Base-by-base conservation (phyloP, 306 rosid genomes). In the Amphicarpaea edgeworthii region DNA sequence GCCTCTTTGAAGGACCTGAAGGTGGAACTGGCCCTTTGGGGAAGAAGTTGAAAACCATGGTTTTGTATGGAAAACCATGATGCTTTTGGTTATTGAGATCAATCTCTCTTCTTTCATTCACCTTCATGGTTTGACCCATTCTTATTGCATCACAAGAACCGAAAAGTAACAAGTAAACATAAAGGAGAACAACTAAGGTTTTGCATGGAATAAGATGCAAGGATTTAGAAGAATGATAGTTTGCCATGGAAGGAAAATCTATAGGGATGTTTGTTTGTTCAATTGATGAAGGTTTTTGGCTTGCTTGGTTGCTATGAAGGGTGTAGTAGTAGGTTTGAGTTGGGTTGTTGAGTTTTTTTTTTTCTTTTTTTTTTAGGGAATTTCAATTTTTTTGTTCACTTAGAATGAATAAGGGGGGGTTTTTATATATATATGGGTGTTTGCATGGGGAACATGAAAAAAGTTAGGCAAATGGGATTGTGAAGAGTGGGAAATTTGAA, bases 1-100 rank as follows among this genome's bases (percentile, higher is more conserved):
- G 98, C 59, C 97, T 79, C 32, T 87, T 87, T 47, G 98, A 94
- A 19, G 98, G 98, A 55, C 88, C 97, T 1, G 98, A 92, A 63
- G 98, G 88, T 11, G 97, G 93, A 20, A 90, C 73, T 0, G 87
- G 43, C 58, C 93, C 96, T 85, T 83, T 92, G 9, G 97, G 98
- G 37, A 94, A 88, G 83, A 85, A 85, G 46, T 84, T 78, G 88
- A 94, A 90, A 41, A 73, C 75, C 74, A 87, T 76, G 4, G 73
- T 84, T 53, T 62, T 66, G 38, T 72, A 66, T 70, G 37, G 74
- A 63, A 82, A 71, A 15, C 65, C 77, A 1, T 26, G 71, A n/a
- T n/a, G n/a, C n/a, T n/a, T n/a, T 73, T 42, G n/a, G 68, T 67
- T 49, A n/a, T 2, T 53, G 19, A 73, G 62, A 32, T 70, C 66